Base-by-base conservation (phyloP, 441 rosid genomes). In the Gossypium davidsonii region DNA sequence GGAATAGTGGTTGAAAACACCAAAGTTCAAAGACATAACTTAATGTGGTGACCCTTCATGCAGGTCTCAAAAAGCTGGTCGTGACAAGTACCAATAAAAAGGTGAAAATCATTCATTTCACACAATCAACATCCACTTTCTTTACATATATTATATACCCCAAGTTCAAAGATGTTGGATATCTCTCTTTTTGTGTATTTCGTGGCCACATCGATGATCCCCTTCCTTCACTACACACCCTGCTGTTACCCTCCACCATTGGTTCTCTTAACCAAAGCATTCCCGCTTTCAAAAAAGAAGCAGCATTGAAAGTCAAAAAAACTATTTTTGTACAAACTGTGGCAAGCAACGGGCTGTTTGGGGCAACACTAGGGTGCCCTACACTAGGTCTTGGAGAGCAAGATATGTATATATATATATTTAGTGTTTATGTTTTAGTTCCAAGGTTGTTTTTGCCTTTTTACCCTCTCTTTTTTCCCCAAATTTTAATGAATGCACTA, bases 21-120 rank as follows among this genome's bases (percentile, higher is more conserved):
- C 68, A 8, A 79, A 78, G 66, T 76, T 83, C 80, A 51, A 83
- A 76, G 79, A 25, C 52, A 23, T 42, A 61, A 17, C n/a, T 52
- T 52, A 52, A 48, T 1, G 52, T 4, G 64, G 8, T 17, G 73
- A 78, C 85, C 69, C 34, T 49, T 15, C 18, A 46, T 11, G 51
- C 86, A 74, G 67, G 78, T 76, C 82, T 82, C 89, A 74, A 82
- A 79, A 84, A 78, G 82, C 80, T 75, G 81, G 82, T 84, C 77
- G 75, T 74, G 62, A 26, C 88, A 81, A 87, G 83, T 84, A 58
- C 89, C 90, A 73, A 81, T 69, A 78, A 83, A 82, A 83, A 82
- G 86, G 78, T 21, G 0, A 46, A 59, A 77, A 81, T 79, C 73
- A 56, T 81, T 73, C 10, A 31, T 55, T 81, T 76, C 10, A 49